Evolutionary conservation across 2,329 filamentous ascomycete genomes (phyloP).

Genomic region (Camillea tinctor): DNA sequence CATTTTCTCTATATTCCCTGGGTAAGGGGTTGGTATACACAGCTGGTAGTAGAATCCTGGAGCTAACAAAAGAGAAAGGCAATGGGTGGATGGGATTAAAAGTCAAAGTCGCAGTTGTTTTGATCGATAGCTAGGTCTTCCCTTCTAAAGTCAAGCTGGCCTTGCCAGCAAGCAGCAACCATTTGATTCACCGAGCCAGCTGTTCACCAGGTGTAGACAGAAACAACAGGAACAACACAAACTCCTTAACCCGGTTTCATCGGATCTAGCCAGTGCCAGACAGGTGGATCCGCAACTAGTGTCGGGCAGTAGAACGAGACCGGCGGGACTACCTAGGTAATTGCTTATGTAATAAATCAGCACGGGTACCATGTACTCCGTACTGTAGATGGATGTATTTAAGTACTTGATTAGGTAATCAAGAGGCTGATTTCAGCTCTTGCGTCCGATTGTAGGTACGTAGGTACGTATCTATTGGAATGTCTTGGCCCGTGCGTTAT

Average conservation of each 20-base stretch:
- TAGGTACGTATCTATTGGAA: too few relatives aligned
- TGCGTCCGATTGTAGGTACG: too few relatives aligned
- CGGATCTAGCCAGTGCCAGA: too few relatives aligned
- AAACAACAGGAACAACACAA: neutral
- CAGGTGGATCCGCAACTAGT: too few relatives aligned
- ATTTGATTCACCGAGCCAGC: neutral
- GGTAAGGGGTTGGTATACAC: neutral
- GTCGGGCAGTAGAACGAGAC: too few relatives aligned
- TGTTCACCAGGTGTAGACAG: neutral
- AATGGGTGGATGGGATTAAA: neutral
- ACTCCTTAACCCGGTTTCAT: neutral
- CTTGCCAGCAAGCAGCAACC: neutral
- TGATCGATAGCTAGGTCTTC: neutral
- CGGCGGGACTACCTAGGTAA: neutral
- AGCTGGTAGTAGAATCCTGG: neutral
- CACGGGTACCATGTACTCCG: too few relatives aligned
- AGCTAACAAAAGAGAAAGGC: neutral
- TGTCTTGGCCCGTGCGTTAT: too few relatives aligned
- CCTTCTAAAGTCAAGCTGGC: neutral
- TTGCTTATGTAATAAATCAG: too few relatives aligned
- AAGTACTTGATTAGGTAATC: neutral
- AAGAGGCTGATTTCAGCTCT: neutral
- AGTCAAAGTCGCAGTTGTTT: neutral
- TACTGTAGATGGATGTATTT: too few relatives aligned
- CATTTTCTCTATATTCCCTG: slow-evolving; percentile 14